phyloP scores from a whole-genome alignment of 164 flowering plant species.

The Magnolia changhungtana region DNA sequence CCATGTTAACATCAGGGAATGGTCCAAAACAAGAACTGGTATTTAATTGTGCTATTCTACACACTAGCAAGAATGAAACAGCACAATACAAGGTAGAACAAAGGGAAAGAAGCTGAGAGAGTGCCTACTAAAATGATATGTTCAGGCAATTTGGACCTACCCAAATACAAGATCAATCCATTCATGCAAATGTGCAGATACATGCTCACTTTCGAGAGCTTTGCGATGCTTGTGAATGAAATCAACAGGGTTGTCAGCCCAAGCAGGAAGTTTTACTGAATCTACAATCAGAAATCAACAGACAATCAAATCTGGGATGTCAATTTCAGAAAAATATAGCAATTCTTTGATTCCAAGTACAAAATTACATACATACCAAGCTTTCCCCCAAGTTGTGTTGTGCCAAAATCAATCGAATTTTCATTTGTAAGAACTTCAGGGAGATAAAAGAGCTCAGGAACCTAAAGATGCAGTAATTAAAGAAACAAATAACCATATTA shows the following conservation, averaged over 20 bases:
- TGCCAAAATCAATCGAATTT: constrained; percentile 89
- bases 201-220: constrained; percentile 99
- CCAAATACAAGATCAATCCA: constrained; percentile 99
- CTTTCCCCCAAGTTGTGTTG: constrained; percentile 89
- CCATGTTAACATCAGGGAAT: constrained; percentile 1
- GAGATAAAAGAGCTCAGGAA: constrained; percentile 95
- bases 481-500: constrained; percentile 5
- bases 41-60: background rate
- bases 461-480: constrained; percentile 39
- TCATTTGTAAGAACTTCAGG: constrained; percentile 86
- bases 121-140: background rate
- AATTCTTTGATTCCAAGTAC: background rate
- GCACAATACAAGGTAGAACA: background rate
- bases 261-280: constrained; percentile 84
- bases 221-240: constrained; percentile 87
- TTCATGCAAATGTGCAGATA: constrained; percentile 92
- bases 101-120: background rate
- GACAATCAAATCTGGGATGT: background rate
- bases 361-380: constrained; percentile 51
- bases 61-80: background rate
- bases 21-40: background rate
- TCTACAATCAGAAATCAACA: constrained; percentile 34
- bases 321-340: background rate
- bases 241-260: constrained; percentile 90
- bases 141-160: constrained; percentile 35